Evolutionary conservation across 2,329 filamentous ascomycete genomes (phyloP).

Genomic region (Didymella pinodella): DNA sequence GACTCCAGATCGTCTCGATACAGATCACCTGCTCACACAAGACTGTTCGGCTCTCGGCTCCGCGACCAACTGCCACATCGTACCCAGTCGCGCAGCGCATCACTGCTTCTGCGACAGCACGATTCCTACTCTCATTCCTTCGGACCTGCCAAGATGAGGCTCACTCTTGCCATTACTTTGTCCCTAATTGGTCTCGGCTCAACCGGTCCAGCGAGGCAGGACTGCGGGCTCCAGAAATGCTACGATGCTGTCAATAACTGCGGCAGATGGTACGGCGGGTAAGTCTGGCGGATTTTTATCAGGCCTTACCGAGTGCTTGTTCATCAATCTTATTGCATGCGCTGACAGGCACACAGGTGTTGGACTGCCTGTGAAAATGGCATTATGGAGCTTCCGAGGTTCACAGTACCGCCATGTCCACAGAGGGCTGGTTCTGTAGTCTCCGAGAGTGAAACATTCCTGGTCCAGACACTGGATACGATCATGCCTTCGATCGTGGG

Average conservation of each 20-base stretch:
- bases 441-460: too few species aligned
- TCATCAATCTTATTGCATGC: not conserved
- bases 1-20: not conserved
- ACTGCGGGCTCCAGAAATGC: constrained; percentile 31
- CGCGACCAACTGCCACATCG: not conserved
- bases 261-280: constrained; percentile 32
- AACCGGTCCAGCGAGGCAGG: constrained; percentile 26
- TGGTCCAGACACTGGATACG: not conserved
- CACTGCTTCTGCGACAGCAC: not conserved
- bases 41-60: not conserved
- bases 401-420: constrained; percentile 13
- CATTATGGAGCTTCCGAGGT: constrained; percentile 13
- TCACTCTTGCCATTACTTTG: not conserved
- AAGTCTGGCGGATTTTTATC: not conserved
- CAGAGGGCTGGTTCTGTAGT: not conserved
- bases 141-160: not conserved
- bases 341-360: constrained; percentile 14
- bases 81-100: not conserved
- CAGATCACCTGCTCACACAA: not conserved
- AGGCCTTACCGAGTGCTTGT: not conserved
- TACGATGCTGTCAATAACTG: constrained; percentile 33
- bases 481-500: not conserved
- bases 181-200: constrained; percentile 11
- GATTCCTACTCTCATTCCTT: not conserved
- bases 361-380: constrained; percentile 21